Conservation (phyloP, 1,284 basidiomycete genomes). For the Rhodotorula sp. region DNA sequence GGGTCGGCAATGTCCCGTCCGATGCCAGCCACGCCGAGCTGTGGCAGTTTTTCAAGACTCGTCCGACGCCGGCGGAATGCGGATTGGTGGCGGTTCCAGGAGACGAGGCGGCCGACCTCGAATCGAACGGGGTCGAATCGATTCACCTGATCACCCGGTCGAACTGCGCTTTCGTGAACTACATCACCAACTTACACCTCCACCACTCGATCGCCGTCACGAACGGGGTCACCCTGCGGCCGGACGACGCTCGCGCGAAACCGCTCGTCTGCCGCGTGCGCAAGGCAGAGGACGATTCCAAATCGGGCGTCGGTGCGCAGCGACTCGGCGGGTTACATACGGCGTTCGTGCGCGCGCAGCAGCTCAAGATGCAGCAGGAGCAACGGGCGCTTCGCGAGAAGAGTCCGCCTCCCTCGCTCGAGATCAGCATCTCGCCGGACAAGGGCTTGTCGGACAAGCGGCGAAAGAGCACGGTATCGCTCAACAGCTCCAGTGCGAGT, state of each 20-base stretch:
- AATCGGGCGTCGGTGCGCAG: constrained; percentile 87
- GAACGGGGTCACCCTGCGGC: constrained; percentile 29
- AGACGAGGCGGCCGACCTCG: constrained; percentile 32
- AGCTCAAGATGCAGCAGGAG: constrained; percentile 47
- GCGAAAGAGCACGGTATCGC: constrained; percentile 12
- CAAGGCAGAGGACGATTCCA: constrained; percentile 78
- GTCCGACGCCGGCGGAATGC: constrained; percentile 41
- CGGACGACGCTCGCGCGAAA: constrained; percentile 33
- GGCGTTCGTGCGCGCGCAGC: constrained; percentile 65
- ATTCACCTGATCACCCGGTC: constrained; percentile 91
- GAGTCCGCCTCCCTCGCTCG: neutral
- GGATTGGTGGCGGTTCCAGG: constrained; percentile 12
- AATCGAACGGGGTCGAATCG: constrained; percentile 66
- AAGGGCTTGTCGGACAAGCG: constrained; percentile 8
- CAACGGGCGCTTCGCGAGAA: constrained; percentile 3
- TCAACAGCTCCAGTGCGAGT: constrained; percentile 10
- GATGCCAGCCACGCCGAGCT: constrained; percentile 86
- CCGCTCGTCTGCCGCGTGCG: constrained; percentile 55
- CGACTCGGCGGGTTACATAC: constrained; percentile 81
- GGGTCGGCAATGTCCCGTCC: constrained; percentile 81
- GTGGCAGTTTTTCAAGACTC: constrained; percentile 74
- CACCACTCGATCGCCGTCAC: constrained; percentile 37
- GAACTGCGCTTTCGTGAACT: constrained; percentile 59
- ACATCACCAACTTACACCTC: constrained; percentile 34
- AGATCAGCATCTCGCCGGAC: constrained; percentile 1